Base-by-base conservation (phyloP, 768 basidiomycete species). In the Tephrocybe sp. region DNA sequence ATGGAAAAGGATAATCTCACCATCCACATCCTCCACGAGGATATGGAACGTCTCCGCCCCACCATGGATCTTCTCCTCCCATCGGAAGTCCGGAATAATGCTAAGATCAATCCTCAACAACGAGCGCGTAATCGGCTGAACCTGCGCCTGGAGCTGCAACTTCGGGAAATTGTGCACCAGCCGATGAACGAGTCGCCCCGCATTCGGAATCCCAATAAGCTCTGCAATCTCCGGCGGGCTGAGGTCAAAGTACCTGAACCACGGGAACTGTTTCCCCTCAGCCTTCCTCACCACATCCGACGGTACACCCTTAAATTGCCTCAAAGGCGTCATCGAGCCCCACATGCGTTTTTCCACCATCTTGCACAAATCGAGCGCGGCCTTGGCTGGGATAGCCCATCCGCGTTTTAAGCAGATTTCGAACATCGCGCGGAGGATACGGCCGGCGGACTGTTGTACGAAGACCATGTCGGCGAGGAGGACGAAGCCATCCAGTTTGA, bases 91-190 rank as follows among this genome's bases (percentile, higher is more conserved):
- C n/a, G 97, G 95, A 3, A 84, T 83, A 63, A 99, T 95, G 2
- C 92, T 92, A 13, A 99, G 71, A 57, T 98, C 96, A 49, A 98
- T 87, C 31, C 92, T 84, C 12, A 99, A 79, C 12, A 98, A 82
- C 0, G 92, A 90, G 9, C 95, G 86, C 0, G 97, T 98, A 61
- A 99, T 93, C 0, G 96, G 97, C 60, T 97, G 92, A 0, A 98
- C 96, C 62, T 97, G 92, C 0, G 97, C 96, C 65, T 96, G 89
- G 11, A 99, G 72, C 85, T 92, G 91, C 22, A 97, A 77, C 64
- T 96, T 96, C 0, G 97, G 97, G 84, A 99, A 98, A 60, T 78
- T 91, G 60, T 99, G 96, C 0, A 98, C 95, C 7, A 98, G 82
- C 11, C 89, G 82, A 62, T 98, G 93, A 0, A 98, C 90, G 2